Conservation (phyloP, 352 stramenopile species). For the Sclerospora graminicola region DNA sequence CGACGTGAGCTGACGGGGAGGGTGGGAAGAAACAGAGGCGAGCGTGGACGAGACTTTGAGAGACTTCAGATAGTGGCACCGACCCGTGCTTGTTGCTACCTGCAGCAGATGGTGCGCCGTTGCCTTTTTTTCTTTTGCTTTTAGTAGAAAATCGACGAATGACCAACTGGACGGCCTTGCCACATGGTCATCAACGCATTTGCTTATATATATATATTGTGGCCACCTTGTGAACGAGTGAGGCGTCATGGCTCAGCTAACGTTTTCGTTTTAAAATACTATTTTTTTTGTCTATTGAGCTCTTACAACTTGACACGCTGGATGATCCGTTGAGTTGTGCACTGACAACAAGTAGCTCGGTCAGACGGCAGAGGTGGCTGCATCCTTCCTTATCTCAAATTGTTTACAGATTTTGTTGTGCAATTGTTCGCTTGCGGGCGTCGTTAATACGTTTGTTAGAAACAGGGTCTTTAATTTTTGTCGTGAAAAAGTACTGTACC, state of each 20-base stretch:
- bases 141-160: slow-evolving; percentile 15
- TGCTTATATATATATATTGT: not conserved
- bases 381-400: not conserved
- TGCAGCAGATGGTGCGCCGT: slow-evolving; percentile 8
- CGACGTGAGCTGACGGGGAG: slow-evolving; percentile 10
- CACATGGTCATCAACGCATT: slow-evolving; percentile 8
- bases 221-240: slow-evolving; percentile 8
- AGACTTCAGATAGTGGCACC: slow-evolving; percentile 15
- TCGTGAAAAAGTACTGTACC: no score
- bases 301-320: slow-evolving; percentile 1
- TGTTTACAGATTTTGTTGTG: slow-evolving; percentile 8
- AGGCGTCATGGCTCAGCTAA: not conserved
- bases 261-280: no score
- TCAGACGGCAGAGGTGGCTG: slow-evolving; percentile 7
- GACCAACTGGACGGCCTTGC: slow-evolving; percentile 7
- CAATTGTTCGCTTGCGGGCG: slow-evolving; percentile 1
- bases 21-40: slow-evolving; percentile 15
- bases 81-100: slow-evolving; percentile 1
- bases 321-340: slow-evolving; percentile 23
- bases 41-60: slow-evolving; percentile 9
- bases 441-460: not conserved
- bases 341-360: slow-evolving; percentile 12
- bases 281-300: no score
- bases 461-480: no score
- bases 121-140: not conserved